phyloP scores from a whole-genome alignment of 176 grass and related monocot species.

The Cocos nucifera region DNA sequence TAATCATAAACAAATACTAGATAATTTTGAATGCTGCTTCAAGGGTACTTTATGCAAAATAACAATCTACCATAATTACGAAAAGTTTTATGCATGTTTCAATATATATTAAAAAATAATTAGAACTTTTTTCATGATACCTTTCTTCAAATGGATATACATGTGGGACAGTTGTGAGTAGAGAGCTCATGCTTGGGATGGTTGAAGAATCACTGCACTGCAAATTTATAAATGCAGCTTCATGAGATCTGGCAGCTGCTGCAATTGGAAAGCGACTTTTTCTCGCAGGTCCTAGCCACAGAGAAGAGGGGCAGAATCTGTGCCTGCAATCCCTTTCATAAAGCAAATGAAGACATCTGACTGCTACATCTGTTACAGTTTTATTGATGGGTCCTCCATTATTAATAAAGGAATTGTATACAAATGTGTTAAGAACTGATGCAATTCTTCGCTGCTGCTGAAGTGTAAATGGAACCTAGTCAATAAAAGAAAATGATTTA shows the following conservation, averaged over 20 bases:
- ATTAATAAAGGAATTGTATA: slow-evolving; percentile 73
- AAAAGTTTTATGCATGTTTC: no score
- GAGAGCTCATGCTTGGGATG: slow-evolving; percentile 36
- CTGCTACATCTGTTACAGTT: slow-evolving; percentile 53
- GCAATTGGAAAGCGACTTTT: slow-evolving; percentile 61
- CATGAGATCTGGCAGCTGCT: slow-evolving; percentile 68
- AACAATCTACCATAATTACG: no score
- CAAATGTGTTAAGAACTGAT: slow-evolving; percentile 84
- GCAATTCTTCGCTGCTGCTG: slow-evolving; percentile 72
- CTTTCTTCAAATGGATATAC: slow-evolving; percentile 97
- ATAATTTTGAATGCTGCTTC: no score
- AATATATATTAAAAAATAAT: neutral
- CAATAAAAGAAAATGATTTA: slow-evolving; percentile 12
- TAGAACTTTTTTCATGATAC: slow-evolving; percentile 19
- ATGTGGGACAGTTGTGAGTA: slow-evolving; percentile 80
- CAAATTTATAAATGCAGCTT: slow-evolving; percentile 59
- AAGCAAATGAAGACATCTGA: slow-evolving; percentile 85
- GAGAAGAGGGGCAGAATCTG: slow-evolving; percentile 61
- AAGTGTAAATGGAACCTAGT: slow-evolving; percentile 72
- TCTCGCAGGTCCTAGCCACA: slow-evolving; percentile 89
- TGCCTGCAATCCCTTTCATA: slow-evolving; percentile 95
- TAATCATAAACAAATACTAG: no score
- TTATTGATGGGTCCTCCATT: slow-evolving; percentile 41
- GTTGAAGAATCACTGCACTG: slow-evolving; percentile 31
- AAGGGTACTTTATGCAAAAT: no score